phyloP scores from a whole-genome alignment of 345 rosid species.

The Triadica sebifera region DNA sequence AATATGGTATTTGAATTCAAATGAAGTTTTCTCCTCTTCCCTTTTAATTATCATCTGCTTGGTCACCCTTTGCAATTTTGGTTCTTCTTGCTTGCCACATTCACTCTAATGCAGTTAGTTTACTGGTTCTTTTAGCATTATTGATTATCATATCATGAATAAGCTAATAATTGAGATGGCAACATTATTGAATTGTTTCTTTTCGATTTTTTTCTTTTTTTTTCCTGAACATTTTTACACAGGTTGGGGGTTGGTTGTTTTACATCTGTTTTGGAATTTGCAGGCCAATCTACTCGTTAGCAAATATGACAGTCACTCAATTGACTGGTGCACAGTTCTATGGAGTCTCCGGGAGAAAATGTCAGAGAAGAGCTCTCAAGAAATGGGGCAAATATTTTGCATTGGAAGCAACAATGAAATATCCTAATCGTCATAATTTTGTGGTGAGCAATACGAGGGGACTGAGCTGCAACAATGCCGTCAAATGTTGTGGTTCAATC shows the following conservation, averaged over 20 bases:
- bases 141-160: background rate
- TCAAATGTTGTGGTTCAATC: conserved; percentile 27
- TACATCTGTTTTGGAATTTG: background rate
- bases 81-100: background rate
- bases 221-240: background rate
- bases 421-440: background rate
- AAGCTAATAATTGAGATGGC: background rate
- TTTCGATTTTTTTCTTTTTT: background rate
- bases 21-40: background rate
- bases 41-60: background rate
- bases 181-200: background rate
- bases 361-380: conserved; percentile 11
- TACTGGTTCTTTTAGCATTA: background rate
- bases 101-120: background rate
- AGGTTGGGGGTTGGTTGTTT: background rate
- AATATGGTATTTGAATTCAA: background rate
- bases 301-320: conserved; percentile 18
- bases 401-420: background rate
- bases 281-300: conserved; percentile 10
- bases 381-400: conserved; percentile 11
- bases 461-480: conserved; percentile 12
- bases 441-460: background rate
- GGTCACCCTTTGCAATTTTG: background rate
- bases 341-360: conserved; percentile 7
- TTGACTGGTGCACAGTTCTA: conserved; percentile 14